Conservation (phyloP, 2,329 filamentous ascomycete genomes). For the Ophiocordyceps camponoti-floridani region DNA sequence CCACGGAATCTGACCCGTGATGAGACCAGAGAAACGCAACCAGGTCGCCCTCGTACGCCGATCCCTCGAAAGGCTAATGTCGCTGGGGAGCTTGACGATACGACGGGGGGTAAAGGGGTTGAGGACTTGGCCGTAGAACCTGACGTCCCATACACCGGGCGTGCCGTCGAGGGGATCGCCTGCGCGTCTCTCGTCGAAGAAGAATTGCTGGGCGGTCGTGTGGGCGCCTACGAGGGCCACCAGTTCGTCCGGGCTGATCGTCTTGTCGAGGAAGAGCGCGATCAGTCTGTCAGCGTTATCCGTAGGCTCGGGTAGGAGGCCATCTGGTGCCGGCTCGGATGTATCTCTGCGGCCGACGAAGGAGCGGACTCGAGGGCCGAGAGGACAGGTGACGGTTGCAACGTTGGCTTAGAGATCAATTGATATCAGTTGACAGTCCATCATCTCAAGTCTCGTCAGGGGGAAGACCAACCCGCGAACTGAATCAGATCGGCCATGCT, state of each 20-base stretch:
- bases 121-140: constrained; percentile 24
- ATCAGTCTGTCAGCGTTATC: constrained; percentile 25
- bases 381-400: constrained; percentile 24
- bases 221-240: constrained; percentile 35
- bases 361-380: constrained; percentile 25
- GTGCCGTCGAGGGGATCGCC: constrained; percentile 30
- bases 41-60: constrained; percentile 16
- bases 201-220: constrained; percentile 26
- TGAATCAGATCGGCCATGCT: constrained; percentile 36
- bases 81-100: constrained; percentile 21
- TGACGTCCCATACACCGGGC: constrained; percentile 30
- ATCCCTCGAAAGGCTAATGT: constrained; percentile 18
- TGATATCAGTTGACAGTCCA: background rate
- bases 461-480: constrained; percentile 19
- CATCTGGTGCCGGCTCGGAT: constrained; percentile 15
- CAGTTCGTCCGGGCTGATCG: constrained; percentile 26
- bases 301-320: constrained; percentile 22
- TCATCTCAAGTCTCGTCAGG: background rate
- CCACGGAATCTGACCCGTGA: constrained; percentile 17
- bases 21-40: constrained; percentile 12
- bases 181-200: constrained; percentile 18
- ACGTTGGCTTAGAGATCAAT: constrained; percentile 8
- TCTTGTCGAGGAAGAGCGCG: constrained; percentile 29
- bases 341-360: constrained; percentile 31
- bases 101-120: constrained; percentile 9